A percentile compares a stretch with the other conserved stretches of the same genome.
These are phyloP conservation scores for Fusarium algeriense DNA, from an alignment of 2,329 filamentous ascomycete species.

Conservation along the genomic window DNA sequence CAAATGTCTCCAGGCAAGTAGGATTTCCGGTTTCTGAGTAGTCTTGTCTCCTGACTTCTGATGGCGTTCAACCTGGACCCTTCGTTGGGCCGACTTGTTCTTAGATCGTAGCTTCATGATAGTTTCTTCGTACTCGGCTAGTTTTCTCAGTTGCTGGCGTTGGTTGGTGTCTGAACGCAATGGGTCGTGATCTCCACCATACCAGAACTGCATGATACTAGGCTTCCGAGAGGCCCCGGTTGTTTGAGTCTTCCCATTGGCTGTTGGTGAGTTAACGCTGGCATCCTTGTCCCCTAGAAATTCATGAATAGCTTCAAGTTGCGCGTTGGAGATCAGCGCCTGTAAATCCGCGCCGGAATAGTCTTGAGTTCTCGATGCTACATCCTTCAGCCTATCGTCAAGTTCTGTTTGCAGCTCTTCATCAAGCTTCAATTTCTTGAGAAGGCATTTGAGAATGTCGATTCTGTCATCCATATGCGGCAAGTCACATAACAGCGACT, in stretches of 20 bases:
- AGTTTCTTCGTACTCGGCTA: background rate
- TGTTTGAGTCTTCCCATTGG: background rate
- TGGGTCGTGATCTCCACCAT: background rate
- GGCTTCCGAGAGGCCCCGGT: background rate
- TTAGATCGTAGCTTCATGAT: background rate
- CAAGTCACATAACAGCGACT: conserved; percentile 91
- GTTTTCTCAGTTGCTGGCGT: background rate
- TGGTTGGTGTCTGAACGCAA: background rate
- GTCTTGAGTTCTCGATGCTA: background rate
- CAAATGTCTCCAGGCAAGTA: background rate
- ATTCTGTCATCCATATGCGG: conserved; percentile 82
- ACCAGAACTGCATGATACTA: background rate
- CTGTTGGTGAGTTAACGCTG: background rate
- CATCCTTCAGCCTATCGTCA: background rate
- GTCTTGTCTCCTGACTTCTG: background rate
- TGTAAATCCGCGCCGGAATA: conserved; percentile 1
- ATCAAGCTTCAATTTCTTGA: background rate
- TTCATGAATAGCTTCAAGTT: background rate
- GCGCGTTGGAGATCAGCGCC: background rate
- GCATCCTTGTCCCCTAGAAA: background rate
- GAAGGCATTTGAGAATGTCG: conserved; percentile 70
- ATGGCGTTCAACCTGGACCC: too few species aligned
- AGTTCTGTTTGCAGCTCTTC: background rate
- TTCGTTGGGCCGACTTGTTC: background rate
- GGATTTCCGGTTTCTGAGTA: background rate